Evolutionary conservation across 2,329 filamentous ascomycete species (phyloP), one percentile per base, ranked within the genome.

Genomic region (Hypoxylon sp.): DNA sequence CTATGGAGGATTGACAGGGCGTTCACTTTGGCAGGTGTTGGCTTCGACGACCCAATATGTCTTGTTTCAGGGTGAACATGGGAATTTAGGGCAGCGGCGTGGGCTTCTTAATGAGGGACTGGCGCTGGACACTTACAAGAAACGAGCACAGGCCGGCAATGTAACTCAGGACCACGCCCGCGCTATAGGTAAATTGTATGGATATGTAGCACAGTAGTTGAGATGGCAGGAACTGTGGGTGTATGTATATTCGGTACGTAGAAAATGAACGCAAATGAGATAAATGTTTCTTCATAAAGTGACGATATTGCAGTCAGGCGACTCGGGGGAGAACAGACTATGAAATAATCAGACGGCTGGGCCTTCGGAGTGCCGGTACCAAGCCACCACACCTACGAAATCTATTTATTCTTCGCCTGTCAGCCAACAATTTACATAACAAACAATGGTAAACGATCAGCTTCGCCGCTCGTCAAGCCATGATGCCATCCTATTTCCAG

Each of bases 41-140:
- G 25, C 27, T 54, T 66, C 42, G 56, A 42, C 61, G 27, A 40
- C 14, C 53, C 42, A 66, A 66, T 68, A 66, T 69, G 60, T 56
- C 60, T 35, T 69, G 74, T 76, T 76, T 76, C 74, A 75, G 69
- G 72, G 49, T 66, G 61, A 70, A 61, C 72, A 74, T 71, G 73
- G 73, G 58, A 67, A 60, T 66, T 68, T 71, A 60, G 49, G 65
- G 62, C 30, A 66, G 48, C 60, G 64, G 61, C 63, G 66, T 65
- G 58, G 35, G 66, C 54, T 69, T 64, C 48, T 51, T 51, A 55
- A 61, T 44, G 51, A 54, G 50, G 55, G 25, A 61, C 49, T 68
- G 37, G 37, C 17, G 35, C 44, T 33, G 22, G 40, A 50, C 22
- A 53, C 49, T 60, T 51, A 64, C 14, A 46, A 46, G n/a, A 55